A percentile compares a stretch with the other conserved stretches of the same genome.
Conservation (phyloP, 73 alveolate genomes). For the Uronychia setigera region DNA sequence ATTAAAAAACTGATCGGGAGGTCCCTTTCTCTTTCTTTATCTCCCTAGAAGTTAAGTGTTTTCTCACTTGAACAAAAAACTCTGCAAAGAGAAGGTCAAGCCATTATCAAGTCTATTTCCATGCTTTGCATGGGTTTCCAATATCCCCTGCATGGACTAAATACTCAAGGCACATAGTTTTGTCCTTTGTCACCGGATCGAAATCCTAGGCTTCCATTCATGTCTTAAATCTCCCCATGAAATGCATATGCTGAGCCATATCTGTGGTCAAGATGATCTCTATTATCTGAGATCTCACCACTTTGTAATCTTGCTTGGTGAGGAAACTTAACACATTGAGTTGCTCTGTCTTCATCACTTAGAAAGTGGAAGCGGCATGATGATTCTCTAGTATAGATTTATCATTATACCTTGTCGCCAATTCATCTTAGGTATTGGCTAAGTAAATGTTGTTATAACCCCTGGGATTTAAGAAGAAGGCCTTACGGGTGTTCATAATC, state of each 20-base stretch:
- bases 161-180: slow-evolving; percentile 17
- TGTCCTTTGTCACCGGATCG: slow-evolving; percentile 36
- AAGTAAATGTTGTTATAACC: slow-evolving; percentile 72
- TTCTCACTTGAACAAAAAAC: slow-evolving; percentile 60
- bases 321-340: slow-evolving; percentile 60
- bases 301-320: slow-evolving; percentile 55
- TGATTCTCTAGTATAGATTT: slow-evolving; percentile 88
- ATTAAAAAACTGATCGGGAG: slow-evolving; percentile 63
- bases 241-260: slow-evolving; percentile 64
- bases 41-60: slow-evolving; percentile 37
- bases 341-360: slow-evolving; percentile 61
- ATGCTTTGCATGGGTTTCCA: slow-evolving; percentile 67
- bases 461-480: not conserved
- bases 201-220: slow-evolving; percentile 38
- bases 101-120: slow-evolving; percentile 64
- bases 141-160: slow-evolving; percentile 75
- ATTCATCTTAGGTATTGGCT: slow-evolving; percentile 56
- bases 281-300: slow-evolving; percentile 71
- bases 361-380: slow-evolving; percentile 90
- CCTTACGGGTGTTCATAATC: slow-evolving; percentile 80
- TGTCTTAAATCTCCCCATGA: slow-evolving; percentile 34
- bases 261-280: slow-evolving; percentile 77
- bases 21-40: slow-evolving; percentile 61
- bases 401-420: slow-evolving; percentile 89
- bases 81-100: slow-evolving; percentile 74